Conservation (phyloP, 139 green algal species). For the Tetradesmus obliquus region DNA sequence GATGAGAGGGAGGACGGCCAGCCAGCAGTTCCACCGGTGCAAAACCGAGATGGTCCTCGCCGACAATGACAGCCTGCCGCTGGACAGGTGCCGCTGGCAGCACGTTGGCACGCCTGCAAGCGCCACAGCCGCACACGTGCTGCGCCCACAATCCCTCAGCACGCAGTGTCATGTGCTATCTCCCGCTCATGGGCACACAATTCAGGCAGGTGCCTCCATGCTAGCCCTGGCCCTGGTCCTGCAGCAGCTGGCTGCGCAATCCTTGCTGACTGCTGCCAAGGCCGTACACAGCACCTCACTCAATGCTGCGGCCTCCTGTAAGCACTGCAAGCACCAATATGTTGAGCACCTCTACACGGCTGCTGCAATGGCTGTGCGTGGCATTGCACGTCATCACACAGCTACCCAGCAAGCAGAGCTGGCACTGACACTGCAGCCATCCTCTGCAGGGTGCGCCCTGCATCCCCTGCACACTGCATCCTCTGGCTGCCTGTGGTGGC, state of each 20-base stretch:
- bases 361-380: not conserved
- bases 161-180: too few species aligned
- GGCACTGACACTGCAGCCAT: too few species aligned
- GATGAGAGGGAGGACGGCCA: not conserved
- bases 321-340: not conserved
- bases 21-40: not conserved
- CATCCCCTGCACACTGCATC: too few species aligned
- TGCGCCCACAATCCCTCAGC: not conserved
- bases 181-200: too few species aligned
- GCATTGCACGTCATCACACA: not conserved
- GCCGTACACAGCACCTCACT: too few species aligned
- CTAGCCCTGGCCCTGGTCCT: not conserved
- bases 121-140: not conserved
- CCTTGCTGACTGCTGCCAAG: not conserved
- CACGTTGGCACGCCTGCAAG: not conserved
- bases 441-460: too few species aligned
- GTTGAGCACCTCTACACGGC: not conserved
- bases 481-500: too few species aligned
- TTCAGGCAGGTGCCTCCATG: too few species aligned
- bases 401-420: not conserved
- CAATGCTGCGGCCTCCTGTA: not conserved
- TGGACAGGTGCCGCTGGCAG: not conserved
- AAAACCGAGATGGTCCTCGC: too few species aligned
- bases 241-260: not conserved
- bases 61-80: not conserved